Evolutionary conservation across 768 basidiomycete genomes (phyloP).

Genomic region (Pleurotus giganteus): DNA sequence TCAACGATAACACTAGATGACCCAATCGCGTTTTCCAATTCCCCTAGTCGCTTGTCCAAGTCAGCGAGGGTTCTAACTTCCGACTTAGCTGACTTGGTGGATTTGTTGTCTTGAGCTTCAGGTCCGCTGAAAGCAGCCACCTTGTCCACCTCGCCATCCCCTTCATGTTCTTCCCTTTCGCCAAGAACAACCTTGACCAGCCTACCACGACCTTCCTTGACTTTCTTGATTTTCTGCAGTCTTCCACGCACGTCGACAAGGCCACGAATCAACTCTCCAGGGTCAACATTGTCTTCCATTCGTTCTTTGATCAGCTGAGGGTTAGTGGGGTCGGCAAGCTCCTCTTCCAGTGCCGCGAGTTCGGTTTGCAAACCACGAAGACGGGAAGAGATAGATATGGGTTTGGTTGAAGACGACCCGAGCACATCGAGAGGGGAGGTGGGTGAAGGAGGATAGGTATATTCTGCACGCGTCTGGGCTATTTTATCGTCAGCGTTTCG

Average conservation of each 20-base stretch:
- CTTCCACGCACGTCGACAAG: slow-evolving; percentile 72
- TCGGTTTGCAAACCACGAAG: slow-evolving; percentile 74
- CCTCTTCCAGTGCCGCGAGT: slow-evolving; percentile 73
- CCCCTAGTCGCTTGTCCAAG: slow-evolving; percentile 81
- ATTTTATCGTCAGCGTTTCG: slow-evolving; percentile 2
- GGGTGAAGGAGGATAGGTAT: slow-evolving; percentile 68
- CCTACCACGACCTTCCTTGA: slow-evolving; percentile 62
- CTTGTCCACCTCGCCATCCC: slow-evolving; percentile 9
- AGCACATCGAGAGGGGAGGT: slow-evolving; percentile 38
- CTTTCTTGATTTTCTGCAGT: slow-evolving; percentile 63
- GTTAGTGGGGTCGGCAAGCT: slow-evolving; percentile 80
- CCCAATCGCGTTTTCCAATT: slow-evolving; percentile 81
- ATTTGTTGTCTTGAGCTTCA: not conserved
- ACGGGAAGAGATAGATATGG: slow-evolving; percentile 53
- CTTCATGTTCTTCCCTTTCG: slow-evolving; percentile 19
- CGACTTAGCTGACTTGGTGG: slow-evolving; percentile 24
- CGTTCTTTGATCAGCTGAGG: slow-evolving; percentile 59
- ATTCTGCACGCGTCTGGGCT: slow-evolving; percentile 58
- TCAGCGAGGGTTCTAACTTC: slow-evolving; percentile 58
- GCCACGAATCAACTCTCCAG: slow-evolving; percentile 73
- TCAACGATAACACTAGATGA: slow-evolving; percentile 77
- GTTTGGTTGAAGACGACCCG: slow-evolving; percentile 32
- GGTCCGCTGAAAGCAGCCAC: not conserved
- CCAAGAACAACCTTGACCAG: slow-evolving; percentile 59
- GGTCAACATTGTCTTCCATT: slow-evolving; percentile 61